phyloP scores from a whole-genome alignment of 1,284 basidiomycete genomes.

The Rhodotorula sp. region DNA sequence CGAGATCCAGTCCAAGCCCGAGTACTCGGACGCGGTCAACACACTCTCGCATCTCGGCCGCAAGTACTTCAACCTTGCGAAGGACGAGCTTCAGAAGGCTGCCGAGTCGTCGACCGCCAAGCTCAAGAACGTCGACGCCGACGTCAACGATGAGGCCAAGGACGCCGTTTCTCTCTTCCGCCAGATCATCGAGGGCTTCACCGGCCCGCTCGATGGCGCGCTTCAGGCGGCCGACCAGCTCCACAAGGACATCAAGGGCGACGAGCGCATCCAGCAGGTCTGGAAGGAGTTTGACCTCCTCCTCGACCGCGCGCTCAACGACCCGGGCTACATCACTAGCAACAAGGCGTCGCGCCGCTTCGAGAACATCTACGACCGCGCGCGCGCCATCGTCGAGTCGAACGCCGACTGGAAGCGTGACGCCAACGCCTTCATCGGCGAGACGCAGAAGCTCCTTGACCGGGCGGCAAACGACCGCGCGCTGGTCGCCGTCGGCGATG shows the following conservation, averaged over 20 bases:
- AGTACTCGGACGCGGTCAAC: slow-evolving; percentile 53
- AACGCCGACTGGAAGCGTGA: slow-evolving; percentile 38
- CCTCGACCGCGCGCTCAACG: slow-evolving; percentile 51
- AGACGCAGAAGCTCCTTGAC: slow-evolving; percentile 30
- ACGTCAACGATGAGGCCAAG: slow-evolving; percentile 39
- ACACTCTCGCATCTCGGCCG: slow-evolving; percentile 54
- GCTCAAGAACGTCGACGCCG: slow-evolving; percentile 50
- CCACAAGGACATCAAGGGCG: slow-evolving; percentile 52
- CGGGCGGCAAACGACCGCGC: slow-evolving; percentile 33
- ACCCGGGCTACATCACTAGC: slow-evolving; percentile 52
- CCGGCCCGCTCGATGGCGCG: slow-evolving; percentile 50
- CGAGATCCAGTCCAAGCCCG: slow-evolving; percentile 38
- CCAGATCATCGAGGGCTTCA: slow-evolving; percentile 33
- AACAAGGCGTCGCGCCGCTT: slow-evolving; percentile 52
- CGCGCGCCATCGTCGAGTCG: slow-evolving; percentile 27
- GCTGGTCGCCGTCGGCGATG: slow-evolving; percentile 26
- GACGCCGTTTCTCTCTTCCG: slow-evolving; percentile 23
- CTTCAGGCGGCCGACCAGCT: slow-evolving; percentile 52
- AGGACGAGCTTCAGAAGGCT: slow-evolving; percentile 46
- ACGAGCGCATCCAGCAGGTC: slow-evolving; percentile 51
- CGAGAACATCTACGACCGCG: slow-evolving; percentile 50
- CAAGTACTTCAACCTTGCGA: slow-evolving; percentile 55
- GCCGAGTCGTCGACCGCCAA: slow-evolving; percentile 23
- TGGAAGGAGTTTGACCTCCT: slow-evolving; percentile 51
- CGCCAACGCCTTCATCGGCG: slow-evolving; percentile 22